Evolutionary conservation across 1,139 yeast genomes (phyloP).

Genomic region (Yamadazyma mexicana): DNA sequence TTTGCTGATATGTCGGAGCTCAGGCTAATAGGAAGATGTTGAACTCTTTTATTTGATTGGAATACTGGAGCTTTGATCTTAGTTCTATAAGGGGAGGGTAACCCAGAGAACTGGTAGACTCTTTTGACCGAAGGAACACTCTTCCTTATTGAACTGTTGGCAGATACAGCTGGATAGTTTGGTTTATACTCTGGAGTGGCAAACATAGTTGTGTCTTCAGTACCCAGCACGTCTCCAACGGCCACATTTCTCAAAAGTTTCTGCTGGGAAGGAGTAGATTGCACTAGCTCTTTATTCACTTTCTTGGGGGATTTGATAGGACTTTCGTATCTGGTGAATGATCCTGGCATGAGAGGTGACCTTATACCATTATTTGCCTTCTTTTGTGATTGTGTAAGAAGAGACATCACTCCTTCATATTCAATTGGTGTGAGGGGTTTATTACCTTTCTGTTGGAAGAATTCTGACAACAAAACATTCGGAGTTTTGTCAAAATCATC

Average conservation of each 20-base stretch:
- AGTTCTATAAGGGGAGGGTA: slow-evolving; percentile 66
- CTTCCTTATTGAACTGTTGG: slow-evolving; percentile 22
- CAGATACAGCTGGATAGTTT: slow-evolving; percentile 25
- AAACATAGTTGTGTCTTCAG: slow-evolving; percentile 15
- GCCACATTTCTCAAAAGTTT: slow-evolving; percentile 8
- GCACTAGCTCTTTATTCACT: slow-evolving; percentile 3
- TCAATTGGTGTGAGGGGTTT: slow-evolving; percentile 74
- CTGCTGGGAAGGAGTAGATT: slow-evolving; percentile 16
- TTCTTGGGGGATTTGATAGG: slow-evolving; percentile 6
- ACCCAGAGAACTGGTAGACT: slow-evolving; percentile 61
- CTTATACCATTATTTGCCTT: slow-evolving; percentile 8
- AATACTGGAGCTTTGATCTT: slow-evolving; percentile 33
- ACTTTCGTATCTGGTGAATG: slow-evolving; percentile 13
- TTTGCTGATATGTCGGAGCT: neutral
- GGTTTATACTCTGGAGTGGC: slow-evolving; percentile 45
- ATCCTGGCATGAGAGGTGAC: slow-evolving; percentile 16
- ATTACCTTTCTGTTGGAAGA: slow-evolving; percentile 76
- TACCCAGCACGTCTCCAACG: slow-evolving; percentile 1
- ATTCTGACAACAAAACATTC: slow-evolving; percentile 67
- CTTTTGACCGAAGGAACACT: slow-evolving; percentile 31
- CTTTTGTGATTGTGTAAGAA: slow-evolving; percentile 27
- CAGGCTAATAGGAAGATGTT: neutral
- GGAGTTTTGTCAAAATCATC: slow-evolving; percentile 14
- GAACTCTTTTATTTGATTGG: neutral
- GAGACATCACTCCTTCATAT: slow-evolving; percentile 79